Base-by-base conservation (phyloP, 805 yeast genomes). In the Scheffersomyces coipomensis region DNA sequence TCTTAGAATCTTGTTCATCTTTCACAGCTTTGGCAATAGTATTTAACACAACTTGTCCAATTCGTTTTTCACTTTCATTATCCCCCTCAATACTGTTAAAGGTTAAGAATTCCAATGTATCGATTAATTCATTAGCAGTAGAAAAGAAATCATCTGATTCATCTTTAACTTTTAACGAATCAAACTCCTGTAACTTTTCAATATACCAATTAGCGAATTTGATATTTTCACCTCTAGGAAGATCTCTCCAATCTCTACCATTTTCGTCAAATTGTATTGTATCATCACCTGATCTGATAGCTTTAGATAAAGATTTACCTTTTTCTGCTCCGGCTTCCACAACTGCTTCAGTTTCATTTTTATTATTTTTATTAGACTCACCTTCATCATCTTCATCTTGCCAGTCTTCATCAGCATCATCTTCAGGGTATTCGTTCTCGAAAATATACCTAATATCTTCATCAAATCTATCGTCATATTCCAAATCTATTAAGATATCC, bases 201-300 rank as follows among this genome's bases (percentile, higher is more conserved):
- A 52, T 17, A 36, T 60, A 62, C 40, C 50, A 45, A 2, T 39
- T 43, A 10, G 51, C 48, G 38, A 47, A 57, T 8, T 47, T 35
- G 10, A 62, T 57, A 52, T 84, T 84, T 1, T 65, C 66, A 2
- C 79, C 86, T 35, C 88, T 62, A 2, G 86, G 84, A 10, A 81
- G 67, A 56, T 83, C 89, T 49, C 88, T 63, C 87, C 89, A 82
- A 59, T 84, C 89, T 25, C 77, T 65, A 0, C 87, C 88, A 33
- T 68, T 55, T 19, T 76, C 73, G 53, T 81, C 87, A 54, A 78
- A 75, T 35, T 76, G 79, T 27, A 76, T 60, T 13, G 34, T 32
- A 1, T 43, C 50, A 11, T 43, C 55, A 16, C 42, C 42, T 5
- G 51, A 43, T 19, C 61, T 45, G 10, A 51, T 45, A 1, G 61